These are phyloP conservation scores for Didymella pomorum DNA, from an alignment of 2,329 filamentous ascomycete genomes.

Conservation along the genomic window DNA sequence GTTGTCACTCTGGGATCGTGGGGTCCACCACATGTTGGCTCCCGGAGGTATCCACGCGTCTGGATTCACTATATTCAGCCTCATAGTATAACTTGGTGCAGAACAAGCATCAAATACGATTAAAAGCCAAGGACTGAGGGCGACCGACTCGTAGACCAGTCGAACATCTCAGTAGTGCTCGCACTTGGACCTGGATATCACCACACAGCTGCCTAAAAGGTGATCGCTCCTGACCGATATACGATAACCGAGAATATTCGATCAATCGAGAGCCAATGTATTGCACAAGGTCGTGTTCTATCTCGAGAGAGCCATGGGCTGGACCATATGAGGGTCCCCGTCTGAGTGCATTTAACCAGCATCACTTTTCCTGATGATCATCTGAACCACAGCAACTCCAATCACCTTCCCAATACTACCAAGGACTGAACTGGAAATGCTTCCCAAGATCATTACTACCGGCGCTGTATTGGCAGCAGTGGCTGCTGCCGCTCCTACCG, in stretches of 20 bases:
- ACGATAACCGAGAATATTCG: background rate
- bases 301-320: background rate
- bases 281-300: background rate
- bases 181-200: conserved; percentile 2
- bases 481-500: background rate
- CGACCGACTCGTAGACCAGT: background rate
- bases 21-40: background rate
- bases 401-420: background rate
- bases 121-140: background rate
- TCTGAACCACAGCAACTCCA: background rate
- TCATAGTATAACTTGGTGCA: background rate
- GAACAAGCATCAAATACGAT: background rate
- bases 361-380: background rate
- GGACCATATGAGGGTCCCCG: background rate
- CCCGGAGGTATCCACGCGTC: background rate
- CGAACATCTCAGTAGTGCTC: background rate
- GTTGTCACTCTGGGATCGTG: background rate
- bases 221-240: background rate
- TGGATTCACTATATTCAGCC: background rate
- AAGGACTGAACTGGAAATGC: background rate
- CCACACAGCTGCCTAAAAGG: background rate
- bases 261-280: background rate
- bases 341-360: background rate
- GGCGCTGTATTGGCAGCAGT: conserved; percentile 1
- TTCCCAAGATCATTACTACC: background rate